A percentile compares a stretch with the other conserved stretches of the same genome.
These are phyloP conservation scores for Bisporella sp. DNA, from an alignment of 2,329 filamentous ascomycete species.

Conservation along the genomic window DNA sequence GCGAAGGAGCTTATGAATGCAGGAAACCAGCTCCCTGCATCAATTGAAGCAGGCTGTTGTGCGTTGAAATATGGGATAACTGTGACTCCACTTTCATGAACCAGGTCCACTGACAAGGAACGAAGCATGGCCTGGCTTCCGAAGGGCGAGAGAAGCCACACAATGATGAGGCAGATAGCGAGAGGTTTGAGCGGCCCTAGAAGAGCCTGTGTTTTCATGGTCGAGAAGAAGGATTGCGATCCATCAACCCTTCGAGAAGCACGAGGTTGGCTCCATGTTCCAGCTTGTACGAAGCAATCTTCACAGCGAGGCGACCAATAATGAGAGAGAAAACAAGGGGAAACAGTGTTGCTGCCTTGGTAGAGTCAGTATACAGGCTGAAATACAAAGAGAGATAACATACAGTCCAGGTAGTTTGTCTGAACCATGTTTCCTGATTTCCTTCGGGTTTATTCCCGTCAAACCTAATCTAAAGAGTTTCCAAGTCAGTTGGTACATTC, in stretches of 20 bases:
- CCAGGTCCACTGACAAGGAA: slow-evolving; percentile 7
- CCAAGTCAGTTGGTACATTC: background rate
- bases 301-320: slow-evolving; percentile 13
- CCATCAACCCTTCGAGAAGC: slow-evolving; percentile 12
- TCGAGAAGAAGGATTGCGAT: slow-evolving; percentile 10
- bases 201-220: slow-evolving; percentile 10
- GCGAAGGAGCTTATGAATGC: slow-evolving; percentile 13
- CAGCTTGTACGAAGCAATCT: slow-evolving; percentile 12
- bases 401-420: slow-evolving; percentile 10
- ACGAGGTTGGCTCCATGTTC: slow-evolving; percentile 11
- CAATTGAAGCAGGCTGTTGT: slow-evolving; percentile 12
- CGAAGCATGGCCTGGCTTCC: slow-evolving; percentile 12
- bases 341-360: slow-evolving; percentile 13
- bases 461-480: background rate
- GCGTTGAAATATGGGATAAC: slow-evolving; percentile 11
- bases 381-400: background rate
- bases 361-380: background rate
- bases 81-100: background rate
- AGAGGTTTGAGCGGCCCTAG: slow-evolving; percentile 7
- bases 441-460: background rate
- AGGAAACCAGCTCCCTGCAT: slow-evolving; percentile 12
- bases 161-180: slow-evolving; percentile 6
- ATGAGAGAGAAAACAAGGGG: slow-evolving; percentile 15
- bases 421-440: slow-evolving; percentile 5
- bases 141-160: slow-evolving; percentile 14